These are phyloP conservation scores for Pachysolen tannophilus DNA, from an alignment of 805 yeast genomes.

Conservation along the genomic window DNA sequence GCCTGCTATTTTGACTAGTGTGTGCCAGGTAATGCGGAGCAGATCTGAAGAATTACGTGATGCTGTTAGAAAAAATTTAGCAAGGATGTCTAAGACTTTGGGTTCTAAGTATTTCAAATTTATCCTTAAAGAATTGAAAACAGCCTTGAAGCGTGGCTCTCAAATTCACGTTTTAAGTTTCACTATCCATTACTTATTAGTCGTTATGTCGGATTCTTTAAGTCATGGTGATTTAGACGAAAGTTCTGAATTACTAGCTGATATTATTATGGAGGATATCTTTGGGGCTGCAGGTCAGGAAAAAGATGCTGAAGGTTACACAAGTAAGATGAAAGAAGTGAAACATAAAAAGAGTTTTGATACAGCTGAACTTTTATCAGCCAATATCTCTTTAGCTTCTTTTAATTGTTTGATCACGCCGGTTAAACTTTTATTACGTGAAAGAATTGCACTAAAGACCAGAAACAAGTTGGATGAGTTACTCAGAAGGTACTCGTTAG, in stretches of 20 bases:
- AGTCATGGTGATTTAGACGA: constrained; percentile 71
- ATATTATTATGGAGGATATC: constrained; percentile 80
- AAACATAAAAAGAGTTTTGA: constrained; percentile 85
- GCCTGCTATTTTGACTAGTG: constrained; percentile 75
- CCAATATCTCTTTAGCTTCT: constrained; percentile 47
- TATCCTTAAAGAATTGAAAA: constrained; percentile 66
- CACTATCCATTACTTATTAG: constrained; percentile 71
- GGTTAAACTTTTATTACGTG: constrained; percentile 52
- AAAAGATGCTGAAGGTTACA: constrained; percentile 90
- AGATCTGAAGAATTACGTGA: constrained; percentile 86
- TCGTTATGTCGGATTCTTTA: constrained; percentile 38
- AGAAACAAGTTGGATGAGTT: constrained; percentile 76
- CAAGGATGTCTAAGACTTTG: constrained; percentile 51
- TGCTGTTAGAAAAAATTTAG: constrained; percentile 67
- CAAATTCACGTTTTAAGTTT: constrained; percentile 89
- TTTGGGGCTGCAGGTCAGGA: constrained; percentile 92
- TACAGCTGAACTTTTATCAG: constrained; percentile 70
- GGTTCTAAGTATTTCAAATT: constrained; percentile 73
- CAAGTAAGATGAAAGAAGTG: constrained; percentile 81
- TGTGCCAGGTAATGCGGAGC: constrained; percentile 85
- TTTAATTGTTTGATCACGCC: constrained; percentile 62
- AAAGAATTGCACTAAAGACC: constrained; percentile 56
- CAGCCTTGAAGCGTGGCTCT: constrained; percentile 81
- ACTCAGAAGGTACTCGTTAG: constrained; percentile 68
- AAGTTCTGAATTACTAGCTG: constrained; percentile 47